These are phyloP conservation scores for Rhododendron ovatum DNA, from an alignment of 148 eudicot genomes.

Conservation along the genomic window DNA sequence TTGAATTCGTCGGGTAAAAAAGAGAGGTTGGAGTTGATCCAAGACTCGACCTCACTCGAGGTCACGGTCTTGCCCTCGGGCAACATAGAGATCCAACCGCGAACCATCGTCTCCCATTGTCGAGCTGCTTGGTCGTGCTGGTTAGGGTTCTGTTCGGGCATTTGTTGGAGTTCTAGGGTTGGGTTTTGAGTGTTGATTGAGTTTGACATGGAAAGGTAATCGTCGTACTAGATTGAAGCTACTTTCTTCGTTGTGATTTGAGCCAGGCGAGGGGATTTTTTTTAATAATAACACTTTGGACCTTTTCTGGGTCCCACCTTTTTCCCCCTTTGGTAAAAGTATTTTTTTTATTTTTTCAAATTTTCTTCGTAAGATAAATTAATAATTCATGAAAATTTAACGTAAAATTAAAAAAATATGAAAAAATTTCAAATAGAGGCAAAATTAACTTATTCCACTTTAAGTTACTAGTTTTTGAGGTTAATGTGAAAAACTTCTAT, in stretches of 20 bases:
- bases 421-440: too few species aligned
- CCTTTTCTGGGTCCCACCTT: too few species aligned
- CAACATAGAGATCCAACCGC: constrained; percentile 39
- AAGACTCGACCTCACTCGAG: constrained; percentile 32
- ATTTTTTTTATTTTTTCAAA: too few species aligned
- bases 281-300: too few species aligned
- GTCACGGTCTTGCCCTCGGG: constrained; percentile 32
- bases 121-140: neutral
- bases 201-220: neutral
- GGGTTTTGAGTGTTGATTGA: neutral
- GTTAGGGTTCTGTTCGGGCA: constrained; percentile 14
- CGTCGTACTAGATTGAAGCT: neutral
- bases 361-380: fast-evolving
- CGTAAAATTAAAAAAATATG: too few species aligned
- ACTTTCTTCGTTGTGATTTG: too few species aligned
- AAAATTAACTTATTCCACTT: too few species aligned
- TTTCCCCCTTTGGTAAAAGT: too few species aligned
- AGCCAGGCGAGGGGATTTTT: too few species aligned
- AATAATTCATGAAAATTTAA: too few species aligned
- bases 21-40: constrained; percentile 34
- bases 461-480: too few species aligned
- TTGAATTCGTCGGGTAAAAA: constrained; percentile 33
- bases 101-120: constrained; percentile 39
- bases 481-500: too few species aligned
- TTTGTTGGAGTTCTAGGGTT: constrained; percentile 2